Conservation (phyloP, 1,284 basidiomycete genomes). For the Apiotrichum sp. region DNA sequence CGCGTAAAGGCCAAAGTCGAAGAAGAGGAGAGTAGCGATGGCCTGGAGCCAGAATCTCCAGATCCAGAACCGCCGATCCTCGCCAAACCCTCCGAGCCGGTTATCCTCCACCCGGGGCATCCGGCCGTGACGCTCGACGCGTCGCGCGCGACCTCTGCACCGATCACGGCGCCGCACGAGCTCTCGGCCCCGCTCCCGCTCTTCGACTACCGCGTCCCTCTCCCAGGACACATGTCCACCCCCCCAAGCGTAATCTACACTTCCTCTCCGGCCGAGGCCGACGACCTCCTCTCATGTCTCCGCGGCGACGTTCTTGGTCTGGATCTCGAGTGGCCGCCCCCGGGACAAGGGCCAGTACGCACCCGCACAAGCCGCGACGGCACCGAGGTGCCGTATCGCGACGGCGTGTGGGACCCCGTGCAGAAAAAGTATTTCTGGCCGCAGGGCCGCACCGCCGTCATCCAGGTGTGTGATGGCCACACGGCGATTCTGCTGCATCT, state of each 20-base stretch:
- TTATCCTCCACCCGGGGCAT: too few relatives aligned
- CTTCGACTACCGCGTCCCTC: constrained; percentile 21
- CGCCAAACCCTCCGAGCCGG: too few relatives aligned
- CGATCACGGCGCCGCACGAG: too few relatives aligned
- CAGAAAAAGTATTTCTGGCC: constrained; percentile 13
- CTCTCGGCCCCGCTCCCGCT: constrained; percentile 11
- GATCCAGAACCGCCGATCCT: too few relatives aligned
- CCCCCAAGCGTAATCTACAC: constrained; percentile 34
- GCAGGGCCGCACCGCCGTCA: constrained; percentile 39
- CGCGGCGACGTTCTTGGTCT: constrained; percentile 34
- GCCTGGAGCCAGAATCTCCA: too few relatives aligned
- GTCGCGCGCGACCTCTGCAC: too few relatives aligned
- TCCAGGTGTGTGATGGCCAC: constrained; percentile 43
- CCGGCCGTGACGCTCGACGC: too few relatives aligned
- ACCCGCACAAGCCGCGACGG: background rate
- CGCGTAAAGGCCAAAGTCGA: too few relatives aligned
- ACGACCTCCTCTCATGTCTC: constrained; percentile 32
- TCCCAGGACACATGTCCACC: background rate
- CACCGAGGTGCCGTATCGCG: background rate
- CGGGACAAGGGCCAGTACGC: constrained; percentile 7
- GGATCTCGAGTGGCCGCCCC: constrained; percentile 42
- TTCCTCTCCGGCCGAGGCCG: constrained; percentile 24
- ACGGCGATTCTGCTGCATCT: constrained; percentile 45
- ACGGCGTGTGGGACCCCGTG: constrained; percentile 12
- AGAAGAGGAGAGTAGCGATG: too few relatives aligned